These are phyloP conservation scores for Fennellomyces sp. DNA, from an alignment of 371 early-diverging fungal genomes.

Conservation along the genomic window DNA sequence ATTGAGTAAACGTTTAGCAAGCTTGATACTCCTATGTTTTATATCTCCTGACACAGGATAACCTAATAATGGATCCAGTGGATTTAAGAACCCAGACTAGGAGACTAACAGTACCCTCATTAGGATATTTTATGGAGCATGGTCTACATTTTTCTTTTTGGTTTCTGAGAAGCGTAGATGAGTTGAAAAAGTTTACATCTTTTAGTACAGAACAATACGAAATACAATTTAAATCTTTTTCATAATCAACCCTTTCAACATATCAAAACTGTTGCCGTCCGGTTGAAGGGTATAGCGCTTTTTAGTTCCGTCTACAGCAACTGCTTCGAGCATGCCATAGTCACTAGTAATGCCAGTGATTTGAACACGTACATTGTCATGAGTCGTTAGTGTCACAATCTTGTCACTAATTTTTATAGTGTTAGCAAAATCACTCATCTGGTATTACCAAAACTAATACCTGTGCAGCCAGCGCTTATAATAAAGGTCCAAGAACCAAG, in stretches of 20 bases:
- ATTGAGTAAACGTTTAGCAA: too few species aligned
- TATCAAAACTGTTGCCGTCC: conserved; percentile 96
- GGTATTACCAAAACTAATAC: conserved; percentile 26
- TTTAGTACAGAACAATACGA: background rate
- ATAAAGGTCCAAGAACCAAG: conserved; percentile 73
- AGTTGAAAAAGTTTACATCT: background rate
- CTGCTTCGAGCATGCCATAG: conserved; percentile 79
- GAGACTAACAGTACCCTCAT: background rate
- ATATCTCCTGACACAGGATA: background rate
- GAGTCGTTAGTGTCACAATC: conserved; percentile 69
- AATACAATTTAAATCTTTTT: conserved; percentile 54
- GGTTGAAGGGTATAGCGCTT: conserved; percentile 80
- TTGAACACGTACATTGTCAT: conserved; percentile 58
- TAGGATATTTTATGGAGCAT: background rate
- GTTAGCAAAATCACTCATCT: background rate
- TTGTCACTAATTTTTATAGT: conserved; percentile 47
- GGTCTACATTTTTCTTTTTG: background rate
- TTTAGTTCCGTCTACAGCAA: conserved; percentile 54
- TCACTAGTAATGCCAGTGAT: conserved; percentile 81
- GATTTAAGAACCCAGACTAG: background rate
- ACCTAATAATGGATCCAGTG: background rate
- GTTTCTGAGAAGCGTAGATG: background rate
- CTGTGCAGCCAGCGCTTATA: conserved; percentile 88
- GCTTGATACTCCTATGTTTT: too few species aligned
- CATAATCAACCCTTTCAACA: conserved; percentile 87